Conservation (phyloP, 371 early-diverging fungal species). For the Apophysomyces elegans region DNA sequence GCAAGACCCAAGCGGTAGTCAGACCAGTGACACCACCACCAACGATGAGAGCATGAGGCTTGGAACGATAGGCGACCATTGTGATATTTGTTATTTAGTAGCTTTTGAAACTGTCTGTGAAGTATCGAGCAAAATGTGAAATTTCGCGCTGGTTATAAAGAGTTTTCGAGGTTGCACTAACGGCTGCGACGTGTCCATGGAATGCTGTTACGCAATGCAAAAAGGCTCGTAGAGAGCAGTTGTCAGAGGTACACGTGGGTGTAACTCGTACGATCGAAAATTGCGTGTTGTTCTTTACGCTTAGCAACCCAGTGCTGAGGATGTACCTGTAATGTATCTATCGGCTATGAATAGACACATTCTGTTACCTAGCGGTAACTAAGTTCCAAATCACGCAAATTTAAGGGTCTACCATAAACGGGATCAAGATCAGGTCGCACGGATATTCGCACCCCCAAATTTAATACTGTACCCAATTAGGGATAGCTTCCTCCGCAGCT, state of each 20-base stretch:
- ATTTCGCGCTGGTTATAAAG: slow-evolving; percentile 6
- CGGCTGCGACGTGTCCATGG: neutral
- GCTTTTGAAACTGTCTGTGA: neutral
- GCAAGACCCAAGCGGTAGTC: slow-evolving; percentile 4
- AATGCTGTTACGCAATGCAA: slow-evolving; percentile 1
- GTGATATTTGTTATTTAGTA: neutral
- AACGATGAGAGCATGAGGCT: slow-evolving; percentile 12
- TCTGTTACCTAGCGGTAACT: neutral
- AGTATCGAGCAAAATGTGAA: slow-evolving; percentile 6
- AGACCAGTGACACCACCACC: slow-evolving; percentile 10
- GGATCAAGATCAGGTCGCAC: neutral
- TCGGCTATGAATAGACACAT: neutral
- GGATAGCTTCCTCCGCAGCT: neutral
- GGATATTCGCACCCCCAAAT: slow-evolving; percentile 2
- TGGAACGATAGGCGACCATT: slow-evolving; percentile 7
- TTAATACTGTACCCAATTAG: neutral
- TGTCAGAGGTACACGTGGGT: slow-evolving; percentile 2
- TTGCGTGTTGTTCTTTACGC: slow-evolving; percentile 8
- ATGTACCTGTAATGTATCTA: neutral
- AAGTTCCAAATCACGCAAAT: neutral
- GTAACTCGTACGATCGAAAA: neutral
- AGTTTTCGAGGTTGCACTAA: slow-evolving; percentile 1
- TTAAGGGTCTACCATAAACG: slow-evolving; percentile 2
- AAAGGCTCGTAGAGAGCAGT: neutral
- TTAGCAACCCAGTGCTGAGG: neutral